Evolutionary conservation across 2,329 filamentous ascomycete species (phyloP).

Genomic region (Botrytis byssoidea): DNA sequence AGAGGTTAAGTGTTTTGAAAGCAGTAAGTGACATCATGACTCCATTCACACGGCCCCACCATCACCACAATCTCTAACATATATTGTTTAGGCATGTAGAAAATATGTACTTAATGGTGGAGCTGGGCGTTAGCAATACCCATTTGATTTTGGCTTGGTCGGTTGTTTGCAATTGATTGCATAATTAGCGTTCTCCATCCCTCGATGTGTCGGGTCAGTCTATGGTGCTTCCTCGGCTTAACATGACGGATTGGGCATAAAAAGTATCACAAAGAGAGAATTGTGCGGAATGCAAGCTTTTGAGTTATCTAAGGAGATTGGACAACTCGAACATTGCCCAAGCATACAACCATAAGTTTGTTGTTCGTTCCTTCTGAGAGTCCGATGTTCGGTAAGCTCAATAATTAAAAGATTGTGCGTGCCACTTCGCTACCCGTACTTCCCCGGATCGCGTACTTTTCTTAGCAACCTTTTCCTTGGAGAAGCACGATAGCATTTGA

Average conservation of each 20-base stretch:
- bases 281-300: not conserved
- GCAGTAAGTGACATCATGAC: slow-evolving; percentile 48
- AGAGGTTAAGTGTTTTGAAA: slow-evolving; percentile 68
- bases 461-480: not conserved
- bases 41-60: slow-evolving; percentile 5
- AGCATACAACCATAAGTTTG: not conserved
- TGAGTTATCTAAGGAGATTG: not conserved
- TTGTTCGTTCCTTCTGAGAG: not conserved
- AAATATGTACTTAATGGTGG: slow-evolving; percentile 36
- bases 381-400: not conserved
- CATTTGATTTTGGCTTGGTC: slow-evolving; percentile 1
- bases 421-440: slow-evolving; percentile 4
- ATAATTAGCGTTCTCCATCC: not conserved
- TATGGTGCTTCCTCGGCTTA: slow-evolving; percentile 10
- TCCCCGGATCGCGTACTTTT: not conserved
- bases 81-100: slow-evolving; percentile 33
- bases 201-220: not conserved
- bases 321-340: not conserved
- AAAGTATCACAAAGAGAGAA: slow-evolving; percentile 1
- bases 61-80: slow-evolving; percentile 19
- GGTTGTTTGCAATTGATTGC: slow-evolving; percentile 1
- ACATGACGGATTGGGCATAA: not conserved
- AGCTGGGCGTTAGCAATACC: slow-evolving; percentile 27
- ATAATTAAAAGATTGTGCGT: not conserved
- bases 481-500: slow-evolving; percentile 8